Evolutionary conservation across 2,329 filamentous ascomycete genomes (phyloP).

Genomic region (Amauroascus niger): DNA sequence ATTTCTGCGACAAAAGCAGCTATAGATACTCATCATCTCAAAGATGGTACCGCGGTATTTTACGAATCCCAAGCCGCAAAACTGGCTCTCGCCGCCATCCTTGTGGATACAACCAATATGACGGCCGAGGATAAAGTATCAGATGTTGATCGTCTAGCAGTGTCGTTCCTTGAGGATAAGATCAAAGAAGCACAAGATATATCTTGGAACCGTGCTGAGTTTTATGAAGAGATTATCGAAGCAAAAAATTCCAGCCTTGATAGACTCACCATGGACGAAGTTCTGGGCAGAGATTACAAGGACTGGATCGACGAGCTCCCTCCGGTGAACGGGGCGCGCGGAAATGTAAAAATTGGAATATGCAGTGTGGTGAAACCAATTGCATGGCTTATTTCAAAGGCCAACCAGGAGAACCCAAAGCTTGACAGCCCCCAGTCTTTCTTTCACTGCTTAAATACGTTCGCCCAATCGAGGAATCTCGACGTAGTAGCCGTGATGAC

Average conservation of each 20-base stretch:
- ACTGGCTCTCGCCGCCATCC: conserved; percentile 35
- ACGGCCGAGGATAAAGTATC: conserved; percentile 38
- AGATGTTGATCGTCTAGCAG: conserved; percentile 41
- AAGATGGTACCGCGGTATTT: conserved; percentile 20
- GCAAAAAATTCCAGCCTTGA: conserved; percentile 49
- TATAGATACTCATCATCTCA: background rate
- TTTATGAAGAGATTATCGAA: conserved; percentile 44
- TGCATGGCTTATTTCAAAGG: conserved; percentile 45
- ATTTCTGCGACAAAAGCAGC: conserved; percentile 9
- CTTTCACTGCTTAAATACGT: conserved; percentile 35
- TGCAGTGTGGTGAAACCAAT: conserved; percentile 50
- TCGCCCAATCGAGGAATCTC: conserved; percentile 39
- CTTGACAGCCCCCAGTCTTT: conserved; percentile 25
- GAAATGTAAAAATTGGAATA: conserved; percentile 44
- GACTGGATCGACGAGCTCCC: conserved; percentile 43
- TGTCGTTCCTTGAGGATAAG: conserved; percentile 45
- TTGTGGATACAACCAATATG: conserved; percentile 39
- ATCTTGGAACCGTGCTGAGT: conserved; percentile 39
- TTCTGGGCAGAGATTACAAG: conserved; percentile 55
- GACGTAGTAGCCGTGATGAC: conserved; percentile 53
- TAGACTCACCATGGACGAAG: conserved; percentile 44
- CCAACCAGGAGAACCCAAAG: conserved; percentile 19
- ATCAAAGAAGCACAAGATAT: conserved; percentile 17
- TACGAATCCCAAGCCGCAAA: conserved; percentile 28
- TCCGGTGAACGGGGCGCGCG: conserved; percentile 15